Evolutionary conservation across 306 rosid genomes (phyloP).

Genomic region (Mucuna pruriens): DNA sequence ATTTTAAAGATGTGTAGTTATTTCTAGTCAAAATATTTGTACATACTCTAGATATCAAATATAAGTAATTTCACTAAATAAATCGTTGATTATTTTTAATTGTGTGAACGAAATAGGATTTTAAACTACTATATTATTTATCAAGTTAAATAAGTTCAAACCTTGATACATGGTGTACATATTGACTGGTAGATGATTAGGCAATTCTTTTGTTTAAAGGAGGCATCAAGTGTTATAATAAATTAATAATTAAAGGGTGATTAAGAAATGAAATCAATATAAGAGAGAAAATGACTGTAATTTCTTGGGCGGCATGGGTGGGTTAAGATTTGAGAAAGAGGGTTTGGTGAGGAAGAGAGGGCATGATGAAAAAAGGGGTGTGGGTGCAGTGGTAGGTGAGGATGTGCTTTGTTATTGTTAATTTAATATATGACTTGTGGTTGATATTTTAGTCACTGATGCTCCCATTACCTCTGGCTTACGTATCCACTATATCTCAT

Average conservation of each 20-base stretch:
- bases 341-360: conserved; percentile 57
- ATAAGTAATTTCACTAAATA: too few relatives aligned
- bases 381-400: conserved; percentile 51
- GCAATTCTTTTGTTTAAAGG: not conserved
- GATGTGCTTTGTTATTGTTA: conserved; percentile 41
- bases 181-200: not conserved
- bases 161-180: not conserved
- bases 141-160: too few relatives aligned
- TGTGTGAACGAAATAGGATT: too few relatives aligned
- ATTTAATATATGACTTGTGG: conserved; percentile 12
- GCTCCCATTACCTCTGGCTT: conserved; percentile 36
- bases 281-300: not conserved
- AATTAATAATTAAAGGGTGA: not conserved
- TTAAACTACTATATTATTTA: too few relatives aligned
- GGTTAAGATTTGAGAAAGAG: conserved; percentile 30
- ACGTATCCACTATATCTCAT: not conserved
- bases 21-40: too few relatives aligned
- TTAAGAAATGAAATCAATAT: not conserved
- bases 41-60: too few relatives aligned
- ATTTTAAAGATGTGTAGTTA: too few relatives aligned
- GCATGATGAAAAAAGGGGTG: conserved; percentile 32
- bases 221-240: not conserved
- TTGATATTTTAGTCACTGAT: conserved; percentile 33
- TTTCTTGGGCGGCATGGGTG: conserved; percentile 24
- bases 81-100: too few relatives aligned